Conservation (phyloP, 192 early-diverging fungal species). For the Dispira simplex region DNA sequence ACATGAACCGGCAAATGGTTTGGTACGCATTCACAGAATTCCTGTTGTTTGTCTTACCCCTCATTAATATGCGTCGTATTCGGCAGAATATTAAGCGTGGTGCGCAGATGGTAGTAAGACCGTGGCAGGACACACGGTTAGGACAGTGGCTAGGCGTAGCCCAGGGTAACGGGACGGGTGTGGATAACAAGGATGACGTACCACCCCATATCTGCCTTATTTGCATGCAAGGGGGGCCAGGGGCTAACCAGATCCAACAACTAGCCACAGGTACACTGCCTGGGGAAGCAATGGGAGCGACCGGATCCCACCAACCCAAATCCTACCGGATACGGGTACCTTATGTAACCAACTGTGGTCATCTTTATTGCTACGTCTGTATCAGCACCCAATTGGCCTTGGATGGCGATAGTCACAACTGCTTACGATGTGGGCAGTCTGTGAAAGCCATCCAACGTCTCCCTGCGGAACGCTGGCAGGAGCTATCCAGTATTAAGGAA, state of each 20-base stretch:
- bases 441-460: conserved; percentile 25
- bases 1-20: conserved; percentile 84
- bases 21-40: conserved; percentile 92
- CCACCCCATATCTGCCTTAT: conserved; percentile 62
- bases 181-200: conserved; percentile 21
- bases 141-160: too few species aligned
- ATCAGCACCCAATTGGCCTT: conserved; percentile 58
- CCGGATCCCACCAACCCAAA: too few species aligned
- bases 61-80: conserved; percentile 52
- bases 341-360: conserved; percentile 68
- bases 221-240: conserved; percentile 24
- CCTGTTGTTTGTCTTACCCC: conserved; percentile 66
- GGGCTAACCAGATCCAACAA: conserved; percentile 26
- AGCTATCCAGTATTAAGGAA: too few species aligned
- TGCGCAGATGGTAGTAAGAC: too few species aligned
- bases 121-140: too few species aligned
- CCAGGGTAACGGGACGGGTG: too few species aligned
- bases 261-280: neutral
- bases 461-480: too few species aligned
- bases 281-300: too few species aligned
- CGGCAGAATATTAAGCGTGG: conserved; percentile 18
- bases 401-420: conserved; percentile 53
- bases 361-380: conserved; percentile 86
- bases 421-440: conserved; percentile 58
- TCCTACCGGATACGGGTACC: conserved; percentile 38